phyloP scores from a whole-genome alignment of 2,329 filamentous ascomycete genomes.

The Knufia petricola region DNA sequence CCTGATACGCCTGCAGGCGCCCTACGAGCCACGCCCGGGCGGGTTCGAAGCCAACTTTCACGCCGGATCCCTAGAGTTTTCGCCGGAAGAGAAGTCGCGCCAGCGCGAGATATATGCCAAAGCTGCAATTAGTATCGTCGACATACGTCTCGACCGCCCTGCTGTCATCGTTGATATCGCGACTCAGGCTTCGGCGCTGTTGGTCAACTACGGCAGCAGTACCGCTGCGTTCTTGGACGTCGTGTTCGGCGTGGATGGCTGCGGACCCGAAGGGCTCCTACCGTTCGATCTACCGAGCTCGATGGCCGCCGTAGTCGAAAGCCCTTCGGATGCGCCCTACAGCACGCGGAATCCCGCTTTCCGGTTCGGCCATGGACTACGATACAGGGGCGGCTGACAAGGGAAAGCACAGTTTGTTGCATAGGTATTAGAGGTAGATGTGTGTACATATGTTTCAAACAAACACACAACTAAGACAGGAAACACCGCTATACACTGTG shows the following conservation, averaged over 20 bases:
- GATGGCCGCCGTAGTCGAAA: constrained; percentile 33
- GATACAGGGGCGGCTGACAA: neutral
- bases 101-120: constrained; percentile 7
- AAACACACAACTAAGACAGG: no score
- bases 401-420: no score
- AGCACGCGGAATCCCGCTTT: constrained; percentile 10
- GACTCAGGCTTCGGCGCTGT: constrained; percentile 18
- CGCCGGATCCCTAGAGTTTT: constrained; percentile 11
- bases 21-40: constrained; percentile 12
- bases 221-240: constrained; percentile 36
- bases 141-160: constrained; percentile 13
- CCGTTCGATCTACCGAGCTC: constrained; percentile 42
- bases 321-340: constrained; percentile 10
- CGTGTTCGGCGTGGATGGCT: constrained; percentile 27
- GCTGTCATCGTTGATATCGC: constrained; percentile 34
- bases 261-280: constrained; percentile 35
- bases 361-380: constrained; percentile 9
- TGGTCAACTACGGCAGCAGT: constrained; percentile 12
- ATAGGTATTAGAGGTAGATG: no score
- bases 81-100: constrained; percentile 1
- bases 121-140: constrained; percentile 7
- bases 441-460: no score
- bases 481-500: no score
- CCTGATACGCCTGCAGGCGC: constrained; percentile 9
- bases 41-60: constrained; percentile 15